These are phyloP conservation scores for Candida nemodendra DNA, from an alignment of 805 yeast species.

Conservation along the genomic window DNA sequence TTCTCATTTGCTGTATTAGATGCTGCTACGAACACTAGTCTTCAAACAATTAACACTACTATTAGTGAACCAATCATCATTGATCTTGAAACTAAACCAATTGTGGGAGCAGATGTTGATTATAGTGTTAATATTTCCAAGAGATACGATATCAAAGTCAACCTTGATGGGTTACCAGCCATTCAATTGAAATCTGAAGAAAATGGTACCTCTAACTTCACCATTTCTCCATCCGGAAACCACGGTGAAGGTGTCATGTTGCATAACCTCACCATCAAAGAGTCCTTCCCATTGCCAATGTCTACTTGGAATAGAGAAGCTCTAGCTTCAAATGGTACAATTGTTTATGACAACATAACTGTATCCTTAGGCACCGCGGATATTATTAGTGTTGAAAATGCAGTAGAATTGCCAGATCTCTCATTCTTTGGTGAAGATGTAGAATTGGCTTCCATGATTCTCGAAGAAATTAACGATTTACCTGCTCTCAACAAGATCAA, in stretches of 20 bases:
- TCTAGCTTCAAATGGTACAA: conserved; percentile 30
- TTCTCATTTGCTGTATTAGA: conserved; percentile 28
- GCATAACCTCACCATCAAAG: conserved; percentile 32
- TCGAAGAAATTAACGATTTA: conserved; percentile 1
- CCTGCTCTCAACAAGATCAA: background rate
- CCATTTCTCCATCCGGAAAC: conserved; percentile 44
- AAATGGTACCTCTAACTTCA: conserved; percentile 45
- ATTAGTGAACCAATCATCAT: conserved; percentile 34
- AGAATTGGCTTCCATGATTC: background rate
- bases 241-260: conserved; percentile 42
- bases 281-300: conserved; percentile 23
- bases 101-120: conserved; percentile 24
- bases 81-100: conserved; percentile 18
- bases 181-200: conserved; percentile 34
- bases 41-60: conserved; percentile 21
- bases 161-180: conserved; percentile 22
- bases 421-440: background rate
- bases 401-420: background rate
- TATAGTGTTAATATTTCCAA: conserved; percentile 32
- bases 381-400: background rate
- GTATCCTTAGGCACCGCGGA: conserved; percentile 4
- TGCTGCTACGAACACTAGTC: conserved; percentile 14
- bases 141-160: conserved; percentile 15
- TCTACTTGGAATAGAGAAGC: conserved; percentile 31
- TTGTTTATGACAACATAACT: conserved; percentile 29